phyloP scores from a whole-genome alignment of 768 basidiomycete genomes.

The Termitomyces sp. region DNA sequence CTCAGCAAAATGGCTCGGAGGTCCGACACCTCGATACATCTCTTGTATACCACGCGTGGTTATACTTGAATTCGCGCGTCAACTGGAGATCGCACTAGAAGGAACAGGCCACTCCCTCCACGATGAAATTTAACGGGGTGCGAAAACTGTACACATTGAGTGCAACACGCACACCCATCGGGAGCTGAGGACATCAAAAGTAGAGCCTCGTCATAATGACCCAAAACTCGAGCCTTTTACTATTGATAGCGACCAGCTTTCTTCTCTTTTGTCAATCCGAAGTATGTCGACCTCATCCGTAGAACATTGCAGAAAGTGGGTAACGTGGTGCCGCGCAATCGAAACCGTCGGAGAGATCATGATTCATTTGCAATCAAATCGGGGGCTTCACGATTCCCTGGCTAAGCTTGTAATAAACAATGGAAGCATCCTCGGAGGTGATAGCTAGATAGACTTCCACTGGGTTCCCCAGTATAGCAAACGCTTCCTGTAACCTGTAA shows the following conservation, averaged over 20 bases:
- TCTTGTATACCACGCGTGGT: not conserved
- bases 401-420: slow-evolving; percentile 83
- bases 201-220: not conserved
- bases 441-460: slow-evolving; percentile 66
- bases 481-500: slow-evolving; percentile 59
- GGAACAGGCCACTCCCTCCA: not conserved
- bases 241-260: not conserved
- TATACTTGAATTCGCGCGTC: not conserved
- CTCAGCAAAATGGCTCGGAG: no score
- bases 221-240: not conserved
- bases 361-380: slow-evolving; percentile 32
- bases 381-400: slow-evolving; percentile 75
- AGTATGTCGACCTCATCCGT: not conserved
- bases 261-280: not conserved
- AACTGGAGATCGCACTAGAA: not conserved
- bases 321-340: no score
- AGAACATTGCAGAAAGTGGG: not conserved
- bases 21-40: no score
- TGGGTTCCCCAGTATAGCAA: slow-evolving; percentile 45
- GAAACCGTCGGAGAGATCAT: not conserved
- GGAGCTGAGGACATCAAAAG: not conserved
- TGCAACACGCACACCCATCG: not conserved
- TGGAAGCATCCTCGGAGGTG: slow-evolving; percentile 74
- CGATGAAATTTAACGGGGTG: not conserved
- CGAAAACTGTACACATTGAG: not conserved